Base-by-base conservation (phyloP, 2,329 filamentous ascomycete species). In the Alternaria postmessia region DNA sequence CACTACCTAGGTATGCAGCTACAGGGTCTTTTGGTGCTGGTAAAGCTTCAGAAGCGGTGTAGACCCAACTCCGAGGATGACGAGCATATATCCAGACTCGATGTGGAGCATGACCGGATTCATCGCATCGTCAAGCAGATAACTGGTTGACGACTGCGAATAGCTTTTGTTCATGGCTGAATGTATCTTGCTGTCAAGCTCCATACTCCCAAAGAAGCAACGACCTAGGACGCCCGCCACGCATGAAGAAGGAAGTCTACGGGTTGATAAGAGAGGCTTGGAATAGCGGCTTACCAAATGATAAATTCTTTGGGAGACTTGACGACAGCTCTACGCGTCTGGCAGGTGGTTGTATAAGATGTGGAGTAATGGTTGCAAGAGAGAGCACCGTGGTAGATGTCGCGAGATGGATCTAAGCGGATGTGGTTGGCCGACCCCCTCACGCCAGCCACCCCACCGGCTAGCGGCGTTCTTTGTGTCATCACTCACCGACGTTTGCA, bases 351-450 rank as follows among this genome's bases (percentile, higher is more conserved):
- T 5, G 32, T 22, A 30, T 24, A 12, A 2, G 20, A 12, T 16
- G 51, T 28, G 30, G 34, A 51, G 57, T 34, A 41, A 51, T 22
- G 24, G 22, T 32, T 24, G 30, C 18, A 34, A 7, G 46, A 51
- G 30, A 7, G 51, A 51, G 53, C 46, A 59, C 53, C 46, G 57
- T 57, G 41, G 53, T 57, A 63, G 38, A 55, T 42, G 49, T 54
- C 42, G 42, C 36, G 18, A 51, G 26, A 56, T 47, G 32, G 44
- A 58, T 41, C 59, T 53, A 59, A 59, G 57, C 54, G 55, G 48
- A 59, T 61, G 42, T 57, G 62, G 66, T 65, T 67, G 63, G 62
- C 44, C 43, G 47, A 47, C 32, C 62, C 51, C 56, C 58, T 51
- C 43, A 56, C 54, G 32, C 51, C 58, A 51, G 52, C 53, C 39